These are phyloP conservation scores for Fomes fomentarius DNA, from an alignment of 1,284 basidiomycete genomes.

Conservation along the genomic window DNA sequence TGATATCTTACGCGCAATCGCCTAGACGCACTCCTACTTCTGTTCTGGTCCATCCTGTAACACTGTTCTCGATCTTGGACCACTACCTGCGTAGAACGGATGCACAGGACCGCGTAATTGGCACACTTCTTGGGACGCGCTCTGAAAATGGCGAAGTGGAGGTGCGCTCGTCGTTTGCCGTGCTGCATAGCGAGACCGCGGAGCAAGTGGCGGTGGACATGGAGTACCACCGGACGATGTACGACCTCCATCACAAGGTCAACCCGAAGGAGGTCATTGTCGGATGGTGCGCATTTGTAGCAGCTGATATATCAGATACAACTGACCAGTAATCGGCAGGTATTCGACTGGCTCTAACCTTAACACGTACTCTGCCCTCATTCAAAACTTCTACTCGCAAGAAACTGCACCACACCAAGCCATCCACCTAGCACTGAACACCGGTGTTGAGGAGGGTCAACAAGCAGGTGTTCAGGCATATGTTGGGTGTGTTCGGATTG, in stretches of 20 bases:
- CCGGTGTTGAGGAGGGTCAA: conserved; percentile 72
- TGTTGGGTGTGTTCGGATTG: conserved; percentile 64
- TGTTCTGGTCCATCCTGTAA: conserved; percentile 89
- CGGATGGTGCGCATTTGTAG: conserved; percentile 69
- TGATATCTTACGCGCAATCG: conserved; percentile 13
- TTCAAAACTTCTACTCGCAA: conserved; percentile 97
- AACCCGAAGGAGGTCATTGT: conserved; percentile 88
- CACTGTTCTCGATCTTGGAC: conserved; percentile 95
- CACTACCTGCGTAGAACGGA: conserved; percentile 92
- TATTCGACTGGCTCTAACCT: conserved; percentile 90
- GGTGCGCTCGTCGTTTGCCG: conserved; percentile 84
- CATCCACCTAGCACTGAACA: conserved; percentile 93
- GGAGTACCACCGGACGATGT: conserved; percentile 95
- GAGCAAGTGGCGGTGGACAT: conserved; percentile 95
- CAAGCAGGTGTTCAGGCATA: conserved; percentile 88
- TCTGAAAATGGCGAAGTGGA: conserved; percentile 61
- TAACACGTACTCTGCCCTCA: conserved; percentile 95
- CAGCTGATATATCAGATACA: conserved; percentile 11
- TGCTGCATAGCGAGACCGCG: conserved; percentile 89
- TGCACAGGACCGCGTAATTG: conserved; percentile 89
- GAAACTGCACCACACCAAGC: conserved; percentile 91
- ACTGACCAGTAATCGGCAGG: conserved; percentile 46
- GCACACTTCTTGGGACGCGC: conserved; percentile 90
- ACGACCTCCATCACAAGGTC: conserved; percentile 86
- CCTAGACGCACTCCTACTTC: conserved; percentile 69